phyloP scores from a whole-genome alignment of 2,329 filamentous ascomycete species.

The Penicillium sp. region DNA sequence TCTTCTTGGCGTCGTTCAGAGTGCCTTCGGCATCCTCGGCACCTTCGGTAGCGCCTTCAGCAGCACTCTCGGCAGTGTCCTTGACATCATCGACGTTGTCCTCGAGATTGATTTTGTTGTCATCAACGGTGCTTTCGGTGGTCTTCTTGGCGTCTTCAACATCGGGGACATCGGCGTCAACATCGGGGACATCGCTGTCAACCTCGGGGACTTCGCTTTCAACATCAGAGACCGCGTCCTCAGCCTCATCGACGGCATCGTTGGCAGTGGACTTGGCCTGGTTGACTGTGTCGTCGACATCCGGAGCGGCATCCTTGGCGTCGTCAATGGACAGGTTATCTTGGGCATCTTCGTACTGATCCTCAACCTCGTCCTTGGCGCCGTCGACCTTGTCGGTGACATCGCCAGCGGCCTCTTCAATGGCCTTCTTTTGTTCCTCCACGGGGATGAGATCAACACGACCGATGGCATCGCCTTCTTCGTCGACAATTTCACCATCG shows the following conservation, averaged over 20 bases:
- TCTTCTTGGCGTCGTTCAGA: conserved; percentile 14
- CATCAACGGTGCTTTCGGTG: conserved; percentile 10
- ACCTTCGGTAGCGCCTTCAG: not conserved
- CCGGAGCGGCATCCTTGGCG: conserved; percentile 6
- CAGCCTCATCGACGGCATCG: conserved; percentile 22
- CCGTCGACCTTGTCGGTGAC: conserved; percentile 51
- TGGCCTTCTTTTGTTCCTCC: conserved; percentile 32
- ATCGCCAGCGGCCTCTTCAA: conserved; percentile 49
- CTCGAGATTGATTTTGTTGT: conserved; percentile 20
- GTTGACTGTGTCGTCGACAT: conserved; percentile 47
- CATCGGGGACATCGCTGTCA: conserved; percentile 5
- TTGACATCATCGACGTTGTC: conserved; percentile 25
- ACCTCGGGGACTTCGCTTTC: conserved; percentile 6
- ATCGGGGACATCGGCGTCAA: conserved; percentile 5
- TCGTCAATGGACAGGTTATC: conserved; percentile 26
- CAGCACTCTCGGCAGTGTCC: not conserved
- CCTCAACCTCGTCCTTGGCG: conserved; percentile 50
- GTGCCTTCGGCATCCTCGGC: conserved; percentile 16
- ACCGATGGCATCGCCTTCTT: conserved; percentile 41
- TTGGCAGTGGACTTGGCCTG: conserved; percentile 52
- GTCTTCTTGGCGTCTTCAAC: conserved; percentile 1
- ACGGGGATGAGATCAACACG: conserved; percentile 30
- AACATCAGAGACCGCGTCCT: not conserved
- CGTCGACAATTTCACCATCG: conserved; percentile 44
- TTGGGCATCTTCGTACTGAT: conserved; percentile 42